Evolutionary conservation across 352 stramenopile species (phyloP), one percentile per base, ranked within the genome.

Genomic region (Pythium coloratum): DNA sequence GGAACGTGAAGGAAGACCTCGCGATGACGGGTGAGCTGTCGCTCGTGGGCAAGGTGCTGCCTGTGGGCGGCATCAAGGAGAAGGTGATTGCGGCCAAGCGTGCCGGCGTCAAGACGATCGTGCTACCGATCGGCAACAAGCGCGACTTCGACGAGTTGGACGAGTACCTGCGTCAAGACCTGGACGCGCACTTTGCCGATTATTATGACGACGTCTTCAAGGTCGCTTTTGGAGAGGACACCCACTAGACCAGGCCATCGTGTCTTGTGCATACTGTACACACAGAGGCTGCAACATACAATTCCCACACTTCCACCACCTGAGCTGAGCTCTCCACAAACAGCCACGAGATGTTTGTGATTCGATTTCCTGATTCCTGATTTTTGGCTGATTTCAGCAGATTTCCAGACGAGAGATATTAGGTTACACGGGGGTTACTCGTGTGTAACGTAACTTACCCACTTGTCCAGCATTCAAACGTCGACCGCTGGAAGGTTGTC

Each of bases 11-110:
- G 64, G 84, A 88, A 64, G 95, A 99, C 73, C 76, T 99, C 28
- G 97, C 97, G 12, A 99, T 99, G 98, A 99, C 97, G 4, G 95
- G 95, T 55, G 95, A 98, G 67, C 70, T 98, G 32, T 98, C 91
- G 26, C 83, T 99, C 18, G 98, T 98, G 6, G 97, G 97, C 33
- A 99, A 99, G 75, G 97, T 99, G 26, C 73, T 99, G n/a, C 95
- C 97, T 10, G 96, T 99, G 7, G 98, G 98, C 59, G 98, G 98
- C 40, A 99, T 99, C 71, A 99, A 99, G 82, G 98, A 99, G 78
- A 99, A 99, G 84, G 97, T 91, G 40, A 99, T 99, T 67, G 98
- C 97, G n/a, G 97, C 97, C 24, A 90, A 98, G 59, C 87, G 97
- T 59, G 89, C 97, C 24, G 96, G 96, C 13, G 96, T 99, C 9